Percentiles rank a stretch among this genome's conserved stretches.
phyloP scores from a whole-genome alignment of 768 basidiomycete species.

The Floccularia luteovirens region DNA sequence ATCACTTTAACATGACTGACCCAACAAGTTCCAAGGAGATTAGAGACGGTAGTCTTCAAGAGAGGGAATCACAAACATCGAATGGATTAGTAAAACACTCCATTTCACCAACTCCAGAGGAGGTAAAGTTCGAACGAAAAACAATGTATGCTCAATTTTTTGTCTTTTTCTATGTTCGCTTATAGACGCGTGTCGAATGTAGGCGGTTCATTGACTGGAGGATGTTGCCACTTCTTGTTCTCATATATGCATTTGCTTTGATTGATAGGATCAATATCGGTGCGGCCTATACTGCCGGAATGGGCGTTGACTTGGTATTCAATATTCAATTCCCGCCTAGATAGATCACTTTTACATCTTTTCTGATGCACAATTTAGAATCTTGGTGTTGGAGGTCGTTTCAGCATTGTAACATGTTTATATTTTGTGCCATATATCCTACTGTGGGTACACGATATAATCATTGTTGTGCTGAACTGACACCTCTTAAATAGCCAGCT shows the following conservation, averaged over 20 bases:
- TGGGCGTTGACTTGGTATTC: background rate
- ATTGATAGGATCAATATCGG: conserved; percentile 1
- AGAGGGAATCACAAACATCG: no score
- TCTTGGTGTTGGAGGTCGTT: conserved; percentile 24
- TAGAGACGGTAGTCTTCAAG: no score
- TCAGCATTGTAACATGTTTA: conserved; percentile 32
- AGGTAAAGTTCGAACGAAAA: no score
- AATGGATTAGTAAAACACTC: no score
- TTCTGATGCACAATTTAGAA: conserved; percentile 16
- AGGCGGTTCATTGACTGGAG: background rate
- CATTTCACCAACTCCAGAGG: no score
- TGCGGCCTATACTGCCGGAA: background rate
- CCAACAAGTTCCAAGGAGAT: no score
- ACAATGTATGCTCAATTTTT: no score
- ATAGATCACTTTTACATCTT: background rate
- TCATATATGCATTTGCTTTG: conserved; percentile 1
- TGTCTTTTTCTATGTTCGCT: no score
- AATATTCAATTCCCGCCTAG: background rate
- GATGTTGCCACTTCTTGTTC: background rate
- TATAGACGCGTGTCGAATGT: no score
- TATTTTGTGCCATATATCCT: conserved; percentile 39
- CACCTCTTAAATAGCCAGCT: conserved; percentile 25
- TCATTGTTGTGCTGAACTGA: background rate
- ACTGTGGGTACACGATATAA: conserved; percentile 19
- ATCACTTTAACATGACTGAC: no score